Base-by-base conservation (phyloP, 2,329 filamentous ascomycete species). In the Cladosporium sphaerospermum region DNA sequence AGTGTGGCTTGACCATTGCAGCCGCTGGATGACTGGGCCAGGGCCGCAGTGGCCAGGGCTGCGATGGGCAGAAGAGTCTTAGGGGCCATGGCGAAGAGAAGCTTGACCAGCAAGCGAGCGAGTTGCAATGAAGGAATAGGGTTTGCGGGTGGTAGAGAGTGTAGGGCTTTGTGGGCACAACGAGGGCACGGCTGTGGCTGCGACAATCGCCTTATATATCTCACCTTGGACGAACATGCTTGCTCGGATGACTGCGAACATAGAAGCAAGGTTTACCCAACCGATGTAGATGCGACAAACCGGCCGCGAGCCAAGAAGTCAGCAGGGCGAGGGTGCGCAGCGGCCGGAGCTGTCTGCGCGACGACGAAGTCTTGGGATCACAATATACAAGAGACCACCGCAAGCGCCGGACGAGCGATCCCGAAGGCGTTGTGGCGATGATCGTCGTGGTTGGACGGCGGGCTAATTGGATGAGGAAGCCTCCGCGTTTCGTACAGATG, bases 401-500 rank as follows among this genome's bases (percentile, higher is more conserved):
- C 7, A 18, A 32, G 41, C 19, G 16, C 13, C 40, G 32, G 16
- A 5, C 9, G 48, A 18, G 48, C 40, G 40, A 18, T 5, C 36
- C 11, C 28, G 44, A 36, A 51, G 32, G 11, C 7, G 11, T 8
- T 42, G 23, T 37, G 16, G 36, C 18, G 48, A 23, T 18, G 40
- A 51, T 51, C 48, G 9, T 51, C 9, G 31, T 13, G 18, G n/a
- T 11, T 14, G 40, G 13, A 37, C 48, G 48, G 48, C 42, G 32
- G 13, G 28, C 19, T 31, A 34, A 3, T 36, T 50, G 8, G 14
- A 44, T 33, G 31, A 18, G 40, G 48, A 23, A n/a, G 40, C 9
- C 48, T 51, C 48, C 48, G 48, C 37, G 48, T 51, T 51, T 51
- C 48, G 33, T 23, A 8, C 32, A 44, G 39, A 51, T 33, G 31